These are phyloP conservation scores for Oxytropis ochrocephala DNA, from an alignment of 306 rosid genomes.

Conservation along the genomic window DNA sequence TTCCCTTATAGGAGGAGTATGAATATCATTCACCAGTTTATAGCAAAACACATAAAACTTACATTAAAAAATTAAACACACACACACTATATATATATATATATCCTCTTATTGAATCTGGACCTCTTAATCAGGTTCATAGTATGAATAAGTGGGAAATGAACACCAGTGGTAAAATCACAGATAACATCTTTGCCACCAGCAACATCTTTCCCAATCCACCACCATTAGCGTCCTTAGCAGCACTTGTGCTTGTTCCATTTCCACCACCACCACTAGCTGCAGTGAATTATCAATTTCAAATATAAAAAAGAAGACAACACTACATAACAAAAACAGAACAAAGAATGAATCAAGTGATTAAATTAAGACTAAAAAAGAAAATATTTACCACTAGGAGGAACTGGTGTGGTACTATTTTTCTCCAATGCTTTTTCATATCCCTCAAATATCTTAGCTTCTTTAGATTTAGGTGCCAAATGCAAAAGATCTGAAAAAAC, in stretches of 20 bases:
- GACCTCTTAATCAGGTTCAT: constrained; percentile 13
- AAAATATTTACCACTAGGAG: constrained; percentile 34
- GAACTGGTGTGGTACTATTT: background rate
- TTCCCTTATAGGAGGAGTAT: too few species aligned
- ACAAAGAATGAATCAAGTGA: background rate
- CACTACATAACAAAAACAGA: too few species aligned
- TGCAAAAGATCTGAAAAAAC: constrained; percentile 56
- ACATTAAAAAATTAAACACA: background rate
- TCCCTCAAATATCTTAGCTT: constrained; percentile 55
- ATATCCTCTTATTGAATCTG: background rate
- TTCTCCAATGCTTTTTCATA: background rate
- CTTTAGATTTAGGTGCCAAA: constrained; percentile 51
- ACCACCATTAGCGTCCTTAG: constrained; percentile 28
- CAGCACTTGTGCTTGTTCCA: constrained; percentile 14
- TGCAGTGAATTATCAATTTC: constrained; percentile 8
- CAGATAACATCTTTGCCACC: constrained; percentile 25
- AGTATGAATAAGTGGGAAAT: constrained; percentile 18
- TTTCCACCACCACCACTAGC: constrained; percentile 6
- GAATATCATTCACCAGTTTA: background rate
- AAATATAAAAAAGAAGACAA: background rate
- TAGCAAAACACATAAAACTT: background rate
- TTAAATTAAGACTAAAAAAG: background rate
- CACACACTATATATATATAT: too few species aligned
- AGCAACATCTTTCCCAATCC: constrained; percentile 34
- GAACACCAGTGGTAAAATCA: constrained; percentile 37